Percentiles rank a stretch among this genome's conserved stretches.
Conservation (phyloP, 208 protist genomes). For the Leishmania tarentolae region DNA sequence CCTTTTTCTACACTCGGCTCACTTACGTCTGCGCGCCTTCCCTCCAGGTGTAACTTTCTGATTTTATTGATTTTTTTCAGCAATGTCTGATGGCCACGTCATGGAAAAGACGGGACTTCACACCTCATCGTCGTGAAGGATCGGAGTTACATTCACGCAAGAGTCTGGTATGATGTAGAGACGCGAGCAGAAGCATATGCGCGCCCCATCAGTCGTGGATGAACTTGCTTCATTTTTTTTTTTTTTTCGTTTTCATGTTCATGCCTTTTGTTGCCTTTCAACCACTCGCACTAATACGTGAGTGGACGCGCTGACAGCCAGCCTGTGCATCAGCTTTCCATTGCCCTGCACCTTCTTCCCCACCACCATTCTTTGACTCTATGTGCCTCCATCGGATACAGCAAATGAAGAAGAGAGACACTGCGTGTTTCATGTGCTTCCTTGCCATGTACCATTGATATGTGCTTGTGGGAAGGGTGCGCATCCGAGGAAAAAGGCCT, state of each 20-base stretch:
- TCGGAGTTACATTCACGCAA: background rate
- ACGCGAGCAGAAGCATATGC: background rate
- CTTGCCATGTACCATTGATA: background rate
- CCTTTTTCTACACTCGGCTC: background rate
- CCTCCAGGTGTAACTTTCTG: conserved; percentile 12
- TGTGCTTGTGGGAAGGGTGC: background rate
- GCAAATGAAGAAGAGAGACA: background rate
- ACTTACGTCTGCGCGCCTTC: background rate
- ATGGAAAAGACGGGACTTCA: background rate
- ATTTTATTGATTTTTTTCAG: conserved; percentile 7
- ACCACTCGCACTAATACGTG: background rate
- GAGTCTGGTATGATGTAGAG: background rate
- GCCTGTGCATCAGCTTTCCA: background rate
- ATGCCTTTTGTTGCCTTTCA: background rate
- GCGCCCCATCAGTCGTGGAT: background rate
- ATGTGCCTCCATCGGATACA: background rate
- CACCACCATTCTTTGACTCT: background rate
- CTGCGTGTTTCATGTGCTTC: background rate
- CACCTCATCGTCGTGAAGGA: background rate
- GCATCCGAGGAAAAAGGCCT: background rate
- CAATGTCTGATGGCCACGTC: background rate
- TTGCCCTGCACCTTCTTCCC: background rate
- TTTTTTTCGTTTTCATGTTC: background rate
- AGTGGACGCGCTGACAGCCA: background rate
- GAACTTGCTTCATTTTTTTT: background rate